Base-by-base conservation (phyloP, 345 rosid species). In the Populus deltoides region DNA sequence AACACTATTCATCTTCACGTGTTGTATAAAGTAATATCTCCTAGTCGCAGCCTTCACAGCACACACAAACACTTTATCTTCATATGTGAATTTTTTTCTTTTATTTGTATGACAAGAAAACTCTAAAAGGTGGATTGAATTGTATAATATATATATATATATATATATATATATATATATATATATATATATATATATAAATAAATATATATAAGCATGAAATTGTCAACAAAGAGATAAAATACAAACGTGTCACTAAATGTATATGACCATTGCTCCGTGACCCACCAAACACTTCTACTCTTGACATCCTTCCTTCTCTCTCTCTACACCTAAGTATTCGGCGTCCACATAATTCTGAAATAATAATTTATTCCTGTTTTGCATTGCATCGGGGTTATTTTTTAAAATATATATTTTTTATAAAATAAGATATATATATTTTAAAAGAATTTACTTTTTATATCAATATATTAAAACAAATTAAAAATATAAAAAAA, bases 311-410 rank as follows among this genome's bases (percentile, higher is more conserved):
- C 2, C 10, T n/a, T n/a, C n/a, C n/a, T 9, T 8, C 2, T 13
- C 15, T 33, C 67, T 41, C 67, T 51, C 45, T 10, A 51, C 35
- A 36, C 39, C 49, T 62, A 36, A 27, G 25, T 25, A 36, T 20
- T 75, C 87, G 88, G 79, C 88, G 86, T 82, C 76, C 81, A 72
- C 85, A 72, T 78, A 82, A 78, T 68, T 75, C 74, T 74, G 45
- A 70, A 86, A 68, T 0, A 33, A 33, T 33, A 33, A 33, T 33
- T 33, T 33, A 33, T 33, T 33, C 35, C 35, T 33, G 35, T 33
- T 33, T 33, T 33, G 35, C 5, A 33, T 33, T 33, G 35, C 0
- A 33, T 4, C 35, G 35, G 5, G 35, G 35, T 4, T 33, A 33
- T 4, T 33, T 33, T 33, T 33, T 33, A 0, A 3, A 33, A 33